A percentile compares a stretch with the other conserved stretches of the same genome.
Evolutionary conservation across 805 yeast genomes (phyloP).

Genomic region (Wickerhamiella australiensis): DNA sequence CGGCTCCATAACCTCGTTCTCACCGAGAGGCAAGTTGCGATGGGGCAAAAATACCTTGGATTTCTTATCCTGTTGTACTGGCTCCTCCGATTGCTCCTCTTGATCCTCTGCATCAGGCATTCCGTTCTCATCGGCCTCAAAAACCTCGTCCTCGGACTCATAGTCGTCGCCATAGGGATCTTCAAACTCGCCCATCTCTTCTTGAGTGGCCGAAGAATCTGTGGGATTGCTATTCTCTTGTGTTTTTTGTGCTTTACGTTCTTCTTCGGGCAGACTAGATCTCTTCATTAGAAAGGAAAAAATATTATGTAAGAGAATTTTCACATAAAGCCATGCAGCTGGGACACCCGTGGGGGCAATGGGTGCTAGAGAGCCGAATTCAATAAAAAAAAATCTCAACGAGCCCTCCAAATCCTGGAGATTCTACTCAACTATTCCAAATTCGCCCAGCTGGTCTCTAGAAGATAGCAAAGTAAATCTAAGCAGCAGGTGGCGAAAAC

Average conservation of each 20-base stretch:
- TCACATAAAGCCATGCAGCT: too few species aligned
- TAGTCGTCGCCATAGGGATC: conserved; percentile 63
- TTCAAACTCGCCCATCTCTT: conserved; percentile 41
- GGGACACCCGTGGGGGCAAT: too few species aligned
- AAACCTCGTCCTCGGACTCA: conserved; percentile 65
- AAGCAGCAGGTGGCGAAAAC: too few species aligned
- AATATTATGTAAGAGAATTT: background rate
- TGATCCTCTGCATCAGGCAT: conserved; percentile 75
- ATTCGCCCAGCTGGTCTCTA: too few species aligned
- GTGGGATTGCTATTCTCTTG: conserved; percentile 20
- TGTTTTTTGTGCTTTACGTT: conserved; percentile 30
- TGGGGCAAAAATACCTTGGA: conserved; percentile 66
- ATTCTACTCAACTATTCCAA: too few species aligned
- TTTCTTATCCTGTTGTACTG: conserved; percentile 29
- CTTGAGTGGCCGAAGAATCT: conserved; percentile 18
- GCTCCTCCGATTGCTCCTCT: conserved; percentile 33
- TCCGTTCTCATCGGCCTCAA: conserved; percentile 80
- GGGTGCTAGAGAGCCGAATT: too few species aligned
- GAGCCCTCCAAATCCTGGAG: too few species aligned
- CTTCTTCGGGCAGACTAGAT: conserved; percentile 32
- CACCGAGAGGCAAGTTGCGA: conserved; percentile 78
- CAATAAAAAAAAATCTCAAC: too few species aligned
- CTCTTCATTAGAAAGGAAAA: conserved; percentile 30
- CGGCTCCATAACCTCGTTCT: conserved; percentile 91
- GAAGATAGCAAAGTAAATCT: too few species aligned